phyloP scores from a whole-genome alignment of 2,329 filamentous ascomycete species.

The Fusarium dlaminii region DNA sequence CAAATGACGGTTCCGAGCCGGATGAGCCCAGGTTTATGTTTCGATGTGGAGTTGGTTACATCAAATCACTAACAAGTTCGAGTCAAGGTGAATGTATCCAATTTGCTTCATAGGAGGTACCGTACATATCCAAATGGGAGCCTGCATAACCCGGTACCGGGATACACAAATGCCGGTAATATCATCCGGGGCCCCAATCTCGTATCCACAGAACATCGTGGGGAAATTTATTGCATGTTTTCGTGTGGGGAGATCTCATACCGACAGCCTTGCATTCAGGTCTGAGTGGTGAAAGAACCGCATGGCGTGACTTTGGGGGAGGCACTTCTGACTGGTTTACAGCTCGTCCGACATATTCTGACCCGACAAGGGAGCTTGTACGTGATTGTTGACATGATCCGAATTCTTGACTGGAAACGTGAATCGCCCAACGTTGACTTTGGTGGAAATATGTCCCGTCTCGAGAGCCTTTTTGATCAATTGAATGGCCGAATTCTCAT shows the following conservation, averaged over 20 bases:
- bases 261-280: background rate
- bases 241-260: conserved; percentile 18
- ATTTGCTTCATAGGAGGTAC: background rate
- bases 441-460: conserved; percentile 40
- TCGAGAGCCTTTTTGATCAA: conserved; percentile 44
- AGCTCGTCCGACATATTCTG: conserved; percentile 26
- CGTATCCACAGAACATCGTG: conserved; percentile 14
- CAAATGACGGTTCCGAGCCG: conserved; percentile 4
- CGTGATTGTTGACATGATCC: background rate
- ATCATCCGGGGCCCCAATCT: conserved; percentile 29
- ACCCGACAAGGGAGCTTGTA: background rate
- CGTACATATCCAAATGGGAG: background rate
- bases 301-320: conserved; percentile 36
- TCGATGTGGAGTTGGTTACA: background rate
- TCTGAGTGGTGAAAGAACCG: background rate
- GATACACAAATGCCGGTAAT: conserved; percentile 8
- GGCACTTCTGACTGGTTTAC: background rate
- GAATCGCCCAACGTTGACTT: conserved; percentile 43
- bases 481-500: conserved; percentile 41
- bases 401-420: conserved; percentile 41
- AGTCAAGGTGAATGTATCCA: background rate
- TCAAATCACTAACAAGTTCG: background rate
- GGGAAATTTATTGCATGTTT: conserved; percentile 12
- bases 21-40: conserved; percentile 10
- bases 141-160: conserved; percentile 24